Base-by-base conservation (phyloP, 805 yeast genomes). In the Wickerhamiella qilinensis region DNA sequence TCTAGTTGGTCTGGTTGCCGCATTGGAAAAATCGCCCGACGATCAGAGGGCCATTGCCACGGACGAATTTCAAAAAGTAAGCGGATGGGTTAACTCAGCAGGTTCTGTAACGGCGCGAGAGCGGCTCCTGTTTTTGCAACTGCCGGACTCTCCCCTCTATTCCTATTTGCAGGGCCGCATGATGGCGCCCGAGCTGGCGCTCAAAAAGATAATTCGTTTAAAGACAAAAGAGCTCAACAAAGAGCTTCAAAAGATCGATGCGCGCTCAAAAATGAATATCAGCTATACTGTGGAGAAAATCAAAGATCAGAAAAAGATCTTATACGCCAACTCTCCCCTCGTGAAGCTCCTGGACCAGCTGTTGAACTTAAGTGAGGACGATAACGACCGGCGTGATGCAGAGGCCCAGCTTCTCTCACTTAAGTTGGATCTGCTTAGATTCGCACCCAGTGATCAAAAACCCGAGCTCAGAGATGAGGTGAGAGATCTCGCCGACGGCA, bases 321-420 rank as follows among this genome's bases (percentile, higher is more conserved):
- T 71, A 12, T 71, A 73, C 47, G 46, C 63, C 36, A 51, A 63
- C 7, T 72, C 81, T 1, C 62, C 66, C 30, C 53, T 84, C 6
- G 73, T 74, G 3, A 47, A 50, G 2, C 60, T 78, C 11, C 80
- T 76, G 54, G 61, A 65, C 22, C 61, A 63, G 41, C 59, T 77
- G 37, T 64, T 84, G 37, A 74, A 79, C 49, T 52, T 70, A 12
- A 61, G 72, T 8, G 65, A 73, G 48, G 78, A 80, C 49, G 93
- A 81, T 48, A 64, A 55, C 1, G 50, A 58, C 35, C 71, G 97
- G 49, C 58, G 69, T 18, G 48, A 55, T 9, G 55, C 67, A 31
- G 94, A 91, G 56, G 73, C 71, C 16, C 65, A 69, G 30, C 65
- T 68, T 46, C 55, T 91, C 29, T 64, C 67, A 39, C 73, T 75